Conservation (phyloP, 2,329 filamentous ascomycete species). For the Clonostachys rosea region DNA sequence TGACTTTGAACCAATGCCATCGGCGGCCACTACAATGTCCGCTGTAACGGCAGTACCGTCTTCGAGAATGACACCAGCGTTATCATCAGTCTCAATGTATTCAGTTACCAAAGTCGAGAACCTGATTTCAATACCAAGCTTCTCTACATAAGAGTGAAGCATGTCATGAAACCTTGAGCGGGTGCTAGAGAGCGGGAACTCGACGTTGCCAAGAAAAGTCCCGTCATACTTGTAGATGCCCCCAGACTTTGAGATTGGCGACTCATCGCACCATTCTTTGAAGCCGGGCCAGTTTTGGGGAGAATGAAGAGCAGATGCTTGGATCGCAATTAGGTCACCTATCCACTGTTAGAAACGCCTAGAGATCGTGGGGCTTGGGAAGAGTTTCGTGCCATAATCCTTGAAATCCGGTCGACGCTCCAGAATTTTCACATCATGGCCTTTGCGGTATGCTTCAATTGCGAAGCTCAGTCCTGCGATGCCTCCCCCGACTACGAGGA, state of each 20-base stretch:
- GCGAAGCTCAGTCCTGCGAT: conserved; percentile 59
- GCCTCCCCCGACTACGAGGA: conserved; percentile 24
- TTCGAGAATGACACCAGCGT: neutral
- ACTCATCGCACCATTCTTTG: neutral
- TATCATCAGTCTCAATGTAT: conserved; percentile 43
- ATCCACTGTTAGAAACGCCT: conserved; percentile 20
- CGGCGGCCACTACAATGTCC: neutral
- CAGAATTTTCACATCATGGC: conserved; percentile 53
- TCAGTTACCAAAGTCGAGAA: conserved; percentile 43
- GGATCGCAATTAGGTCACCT: conserved; percentile 53
- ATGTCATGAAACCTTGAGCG: conserved; percentile 1
- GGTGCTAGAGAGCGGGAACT: conserved; percentile 42
- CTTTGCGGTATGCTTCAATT: conserved; percentile 58
- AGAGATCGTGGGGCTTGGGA: neutral
- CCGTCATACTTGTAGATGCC: neutral
- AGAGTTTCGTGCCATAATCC: conserved; percentile 3
- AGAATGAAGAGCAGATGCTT: conserved; percentile 52
- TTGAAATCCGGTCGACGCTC: conserved; percentile 55
- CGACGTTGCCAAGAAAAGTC: neutral
- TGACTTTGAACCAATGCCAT: conserved; percentile 27
- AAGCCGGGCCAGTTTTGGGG: conserved; percentile 45
- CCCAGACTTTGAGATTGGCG: neutral
- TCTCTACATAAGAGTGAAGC: conserved; percentile 52
- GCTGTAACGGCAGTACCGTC: neutral
- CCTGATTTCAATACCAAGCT: conserved; percentile 49